Conservation (phyloP, 2,329 filamentous ascomycete species). For the Fulvia fulva region DNA sequence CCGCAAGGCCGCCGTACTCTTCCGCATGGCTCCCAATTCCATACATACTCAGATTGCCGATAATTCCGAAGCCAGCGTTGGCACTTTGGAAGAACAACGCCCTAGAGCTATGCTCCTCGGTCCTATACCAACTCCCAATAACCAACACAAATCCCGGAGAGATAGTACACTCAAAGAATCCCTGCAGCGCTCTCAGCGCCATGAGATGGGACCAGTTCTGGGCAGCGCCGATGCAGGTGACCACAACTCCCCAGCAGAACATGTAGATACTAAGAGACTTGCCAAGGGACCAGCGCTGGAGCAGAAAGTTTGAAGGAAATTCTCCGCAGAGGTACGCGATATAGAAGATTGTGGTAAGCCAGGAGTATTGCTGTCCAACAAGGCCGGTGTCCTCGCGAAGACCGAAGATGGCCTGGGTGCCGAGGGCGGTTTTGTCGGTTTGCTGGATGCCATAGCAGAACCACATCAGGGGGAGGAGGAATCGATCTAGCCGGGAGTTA, state of each 20-base stretch:
- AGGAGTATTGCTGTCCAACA: conserved; percentile 37
- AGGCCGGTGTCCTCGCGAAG: conserved; percentile 45
- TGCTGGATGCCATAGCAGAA: conserved; percentile 50
- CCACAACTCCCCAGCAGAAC: conserved; percentile 30
- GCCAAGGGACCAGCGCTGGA: conserved; percentile 36
- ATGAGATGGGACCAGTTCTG: conserved; percentile 36
- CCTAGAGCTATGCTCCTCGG: conserved; percentile 34
- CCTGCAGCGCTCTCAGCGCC: conserved; percentile 35
- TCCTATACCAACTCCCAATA: conserved; percentile 35
- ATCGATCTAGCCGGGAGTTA: too few species aligned
- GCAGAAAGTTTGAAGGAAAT: conserved; percentile 35
- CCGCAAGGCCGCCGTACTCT: conserved; percentile 23
- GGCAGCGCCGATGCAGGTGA: conserved; percentile 30
- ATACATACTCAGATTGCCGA: conserved; percentile 26
- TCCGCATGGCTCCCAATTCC: conserved; percentile 27
- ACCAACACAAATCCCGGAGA: conserved; percentile 36
- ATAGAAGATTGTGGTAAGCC: conserved; percentile 43
- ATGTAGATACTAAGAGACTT: conserved; percentile 36
- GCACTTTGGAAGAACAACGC: conserved; percentile 37
- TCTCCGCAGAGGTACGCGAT: conserved; percentile 39
- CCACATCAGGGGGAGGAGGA: conserved; percentile 47
- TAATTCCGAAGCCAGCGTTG: conserved; percentile 35
- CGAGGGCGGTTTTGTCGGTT: conserved; percentile 42
- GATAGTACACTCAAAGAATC: conserved; percentile 39
- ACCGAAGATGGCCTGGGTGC: conserved; percentile 46